Evolutionary conservation across 441 rosid species (phyloP).

Genomic region (California macrophylla): DNA sequence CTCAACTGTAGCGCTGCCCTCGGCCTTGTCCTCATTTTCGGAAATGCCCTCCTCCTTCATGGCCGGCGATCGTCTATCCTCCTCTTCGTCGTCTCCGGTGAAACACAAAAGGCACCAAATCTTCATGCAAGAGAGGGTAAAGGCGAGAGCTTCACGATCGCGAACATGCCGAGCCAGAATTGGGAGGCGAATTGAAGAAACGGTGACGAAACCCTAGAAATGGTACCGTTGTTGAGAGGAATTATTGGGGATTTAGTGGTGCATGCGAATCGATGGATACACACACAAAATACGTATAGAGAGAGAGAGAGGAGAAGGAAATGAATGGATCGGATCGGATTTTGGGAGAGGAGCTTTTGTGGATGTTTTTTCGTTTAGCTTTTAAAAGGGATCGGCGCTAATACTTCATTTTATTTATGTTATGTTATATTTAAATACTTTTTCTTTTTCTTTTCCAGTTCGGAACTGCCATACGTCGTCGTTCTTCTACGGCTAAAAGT

Average conservation of each 20-base stretch:
- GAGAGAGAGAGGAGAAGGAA: not conserved
- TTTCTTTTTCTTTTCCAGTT: not conserved
- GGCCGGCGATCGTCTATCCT: conserved; percentile 4
- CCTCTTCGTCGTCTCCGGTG: conserved; percentile 36
- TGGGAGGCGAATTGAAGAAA: conserved; percentile 2
- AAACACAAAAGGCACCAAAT: conserved; percentile 69
- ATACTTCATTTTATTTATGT: not conserved
- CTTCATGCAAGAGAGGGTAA: conserved; percentile 54
- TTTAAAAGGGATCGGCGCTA: conserved; percentile 3
- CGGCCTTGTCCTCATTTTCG: conserved; percentile 23
- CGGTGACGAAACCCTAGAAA: conserved; percentile 15
- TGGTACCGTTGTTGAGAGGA: not conserved
- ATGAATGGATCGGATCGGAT: conserved; percentile 1
- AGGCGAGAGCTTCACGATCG: conserved; percentile 31
- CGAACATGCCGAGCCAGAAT: conserved; percentile 32
- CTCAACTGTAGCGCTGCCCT: conserved; percentile 20
- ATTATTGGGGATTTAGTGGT: conserved; percentile 7
- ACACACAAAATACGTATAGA: conserved; percentile 12
- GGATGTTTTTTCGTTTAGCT: not conserved
- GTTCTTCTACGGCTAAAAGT: not conserved
- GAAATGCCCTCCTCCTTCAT: conserved; percentile 35
- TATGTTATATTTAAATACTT: too few species aligned
- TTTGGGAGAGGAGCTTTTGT: conserved; percentile 1
- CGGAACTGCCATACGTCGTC: not conserved
- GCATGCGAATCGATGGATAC: conserved; percentile 17